Base-by-base conservation (phyloP, 306 rosid species). In the Glycine latifolia region DNA sequence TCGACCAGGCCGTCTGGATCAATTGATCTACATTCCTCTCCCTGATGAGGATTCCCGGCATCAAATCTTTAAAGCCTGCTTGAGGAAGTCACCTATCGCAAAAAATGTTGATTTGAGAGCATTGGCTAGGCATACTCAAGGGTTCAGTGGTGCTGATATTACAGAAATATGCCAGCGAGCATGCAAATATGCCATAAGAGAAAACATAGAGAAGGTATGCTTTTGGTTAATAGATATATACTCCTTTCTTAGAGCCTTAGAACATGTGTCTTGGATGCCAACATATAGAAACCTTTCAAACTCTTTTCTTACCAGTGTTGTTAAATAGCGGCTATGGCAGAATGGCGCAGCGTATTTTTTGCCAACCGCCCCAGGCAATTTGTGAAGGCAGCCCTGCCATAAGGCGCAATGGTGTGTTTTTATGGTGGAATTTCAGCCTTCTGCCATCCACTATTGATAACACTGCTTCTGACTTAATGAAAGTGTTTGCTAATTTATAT, bases 101-200 rank as follows among this genome's bases (percentile, higher is more conserved):
- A 89, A 87, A 77, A 87, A 86, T 77, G 92, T 89, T 80, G 90
- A 89, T 82, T 62, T 89, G 77, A 77, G 84, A 73, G 90, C 88
- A 54, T 76, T 89, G 65, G 88, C 88, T 15, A 84, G 44, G 83
- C 73, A 85, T 62, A 89, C 91, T 26, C 87, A 89, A 82, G 91
- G 91, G 26, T 88, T 88, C 62, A 88, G 91, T 76, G 89, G 91
- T 62, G 91, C 91, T 20, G 91, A 88, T 53, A 84, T 89, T 70
- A 89, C 88, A n/a, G 89, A 89, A 84, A 89, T 89, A 61, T 89
- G 91, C 77, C 92, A 89, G 80, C 78, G 88, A 31, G 85, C 92
- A 13, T 89, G 92, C 82, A 89, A 89, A 75, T 87, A 89, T 77
- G 92, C 92, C 61, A 89, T 89, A 61, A 89, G 92, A 77, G 90